These are phyloP conservation scores for Trichosporon ovoides DNA, from an alignment of 1,284 basidiomycete genomes.

Conservation along the genomic window DNA sequence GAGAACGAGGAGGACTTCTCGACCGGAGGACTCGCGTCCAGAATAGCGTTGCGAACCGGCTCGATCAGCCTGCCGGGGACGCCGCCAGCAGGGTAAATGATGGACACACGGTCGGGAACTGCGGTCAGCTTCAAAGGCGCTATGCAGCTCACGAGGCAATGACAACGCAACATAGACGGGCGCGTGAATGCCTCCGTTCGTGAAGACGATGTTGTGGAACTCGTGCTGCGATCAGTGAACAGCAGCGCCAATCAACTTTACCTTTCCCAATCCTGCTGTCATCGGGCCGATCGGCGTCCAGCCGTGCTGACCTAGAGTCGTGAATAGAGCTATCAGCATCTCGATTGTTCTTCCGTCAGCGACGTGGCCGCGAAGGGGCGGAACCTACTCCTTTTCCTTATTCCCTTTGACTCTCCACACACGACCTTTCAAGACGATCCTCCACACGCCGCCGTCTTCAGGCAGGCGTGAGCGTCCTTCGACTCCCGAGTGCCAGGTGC, in stretches of 20 bases:
- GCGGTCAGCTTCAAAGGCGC: neutral
- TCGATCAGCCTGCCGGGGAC: constrained; percentile 30
- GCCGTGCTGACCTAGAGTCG: constrained; percentile 32
- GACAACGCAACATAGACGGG: constrained; percentile 43
- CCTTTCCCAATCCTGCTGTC: constrained; percentile 31
- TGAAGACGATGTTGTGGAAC: constrained; percentile 39
- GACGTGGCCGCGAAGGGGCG: neutral
- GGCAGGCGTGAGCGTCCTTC: constrained; percentile 20
- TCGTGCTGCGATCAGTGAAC: constrained; percentile 26
- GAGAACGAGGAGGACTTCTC: neutral
- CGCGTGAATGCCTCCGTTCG: constrained; percentile 24
- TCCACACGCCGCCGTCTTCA: constrained; percentile 25
- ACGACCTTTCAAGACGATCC: constrained; percentile 29
- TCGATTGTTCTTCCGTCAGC: constrained; percentile 30
- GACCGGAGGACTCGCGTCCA: constrained; percentile 5
- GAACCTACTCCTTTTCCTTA: constrained; percentile 41
- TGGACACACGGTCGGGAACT: constrained; percentile 43
- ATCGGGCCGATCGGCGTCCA: constrained; percentile 32
- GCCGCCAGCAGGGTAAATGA: constrained; percentile 37
- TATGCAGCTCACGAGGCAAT: constrained; percentile 32
- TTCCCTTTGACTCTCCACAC: constrained; percentile 40
- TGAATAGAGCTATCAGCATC: constrained; percentile 33
- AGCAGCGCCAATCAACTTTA: neutral
- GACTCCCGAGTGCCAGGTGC: constrained; percentile 28
- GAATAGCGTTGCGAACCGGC: constrained; percentile 34